A percentile compares a stretch with the other conserved stretches of the same genome.
These are phyloP conservation scores for Cutaneotrichosporon arboriforme DNA, from an alignment of 1,284 basidiomycete genomes.

Conservation along the genomic window DNA sequence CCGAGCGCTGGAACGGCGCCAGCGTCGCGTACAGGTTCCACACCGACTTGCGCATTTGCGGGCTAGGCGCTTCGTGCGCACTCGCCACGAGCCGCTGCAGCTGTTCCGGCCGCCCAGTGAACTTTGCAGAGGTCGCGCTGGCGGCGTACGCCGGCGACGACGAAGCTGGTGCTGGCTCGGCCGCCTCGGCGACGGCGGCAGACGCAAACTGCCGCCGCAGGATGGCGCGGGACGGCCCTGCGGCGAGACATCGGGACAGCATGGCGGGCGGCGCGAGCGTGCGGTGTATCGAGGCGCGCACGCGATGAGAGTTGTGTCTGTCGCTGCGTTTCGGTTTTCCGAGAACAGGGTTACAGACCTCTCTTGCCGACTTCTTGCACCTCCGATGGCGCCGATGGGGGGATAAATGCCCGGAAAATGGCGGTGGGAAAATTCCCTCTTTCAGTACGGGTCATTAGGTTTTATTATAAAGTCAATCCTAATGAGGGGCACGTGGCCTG, in stretches of 20 bases:
- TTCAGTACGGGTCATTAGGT: no score
- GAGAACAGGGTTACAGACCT: no score
- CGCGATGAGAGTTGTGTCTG: neutral
- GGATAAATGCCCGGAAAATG: no score
- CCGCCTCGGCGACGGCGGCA: neutral
- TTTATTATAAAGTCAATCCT: no score
- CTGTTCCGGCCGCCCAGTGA: neutral
- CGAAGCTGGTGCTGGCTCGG: neutral
- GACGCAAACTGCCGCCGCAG: constrained; percentile 6
- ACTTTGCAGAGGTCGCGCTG: neutral
- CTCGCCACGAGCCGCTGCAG: neutral
- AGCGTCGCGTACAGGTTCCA: constrained; percentile 5
- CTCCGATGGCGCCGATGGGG: no score
- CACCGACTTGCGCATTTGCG: neutral
- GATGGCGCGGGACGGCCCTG: constrained; percentile 10
- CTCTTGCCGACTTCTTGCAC: no score
- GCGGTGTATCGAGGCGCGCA: neutral
- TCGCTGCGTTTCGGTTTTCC: neutral
- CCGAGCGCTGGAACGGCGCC: constrained; percentile 2
- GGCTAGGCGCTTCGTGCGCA: neutral
- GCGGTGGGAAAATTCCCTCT: no score
- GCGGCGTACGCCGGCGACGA: neutral
- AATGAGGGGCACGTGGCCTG: neutral
- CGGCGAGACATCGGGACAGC: constrained; percentile 12
- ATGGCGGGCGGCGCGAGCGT: constrained; percentile 4